Conservation (phyloP, 495 filamentous ascomycete genomes). For the Podospora fimiseda region DNA sequence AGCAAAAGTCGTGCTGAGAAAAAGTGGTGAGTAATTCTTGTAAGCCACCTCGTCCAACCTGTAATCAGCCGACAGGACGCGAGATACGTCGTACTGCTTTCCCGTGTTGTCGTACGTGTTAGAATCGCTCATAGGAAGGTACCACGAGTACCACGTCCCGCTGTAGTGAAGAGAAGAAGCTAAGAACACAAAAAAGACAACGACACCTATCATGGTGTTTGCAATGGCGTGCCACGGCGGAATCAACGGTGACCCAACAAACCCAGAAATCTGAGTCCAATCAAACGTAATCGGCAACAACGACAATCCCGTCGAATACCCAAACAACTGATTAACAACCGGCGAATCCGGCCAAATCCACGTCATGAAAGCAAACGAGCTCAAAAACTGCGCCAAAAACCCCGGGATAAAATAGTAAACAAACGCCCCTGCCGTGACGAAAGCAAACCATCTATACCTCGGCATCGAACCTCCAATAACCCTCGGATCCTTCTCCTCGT, state of each 20-base stretch:
- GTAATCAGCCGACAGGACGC: slow-evolving; percentile 44
- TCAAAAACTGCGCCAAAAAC: slow-evolving; percentile 51
- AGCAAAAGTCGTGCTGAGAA: slow-evolving; percentile 57
- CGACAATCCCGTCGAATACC: slow-evolving; percentile 55
- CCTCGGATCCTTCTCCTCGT: slow-evolving; percentile 37
- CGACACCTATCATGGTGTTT: slow-evolving; percentile 57
- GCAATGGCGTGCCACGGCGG: slow-evolving; percentile 53
- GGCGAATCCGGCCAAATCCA: slow-evolving; percentile 57
- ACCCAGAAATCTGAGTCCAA: slow-evolving; percentile 58
- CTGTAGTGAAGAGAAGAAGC: slow-evolving; percentile 53
- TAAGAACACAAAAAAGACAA: slow-evolving; percentile 46
- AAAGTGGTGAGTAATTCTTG: slow-evolving; percentile 56
- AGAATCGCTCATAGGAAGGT: slow-evolving; percentile 54
- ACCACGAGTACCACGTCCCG: slow-evolving; percentile 58
- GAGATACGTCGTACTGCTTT: slow-evolving; percentile 46
- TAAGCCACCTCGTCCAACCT: slow-evolving; percentile 51
- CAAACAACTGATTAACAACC: slow-evolving; percentile 65
- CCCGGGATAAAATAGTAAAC: slow-evolving; percentile 59
- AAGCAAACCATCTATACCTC: slow-evolving; percentile 52
- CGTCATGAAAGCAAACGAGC: slow-evolving; percentile 55
- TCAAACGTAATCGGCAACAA: slow-evolving; percentile 58
- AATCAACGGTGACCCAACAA: slow-evolving; percentile 51
- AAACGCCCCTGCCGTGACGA: slow-evolving; percentile 44
- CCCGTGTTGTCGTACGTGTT: slow-evolving; percentile 60
- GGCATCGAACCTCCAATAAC: slow-evolving; percentile 51